phyloP scores from a whole-genome alignment of 768 basidiomycete species.

The Coprinellus aureogranulatus region DNA sequence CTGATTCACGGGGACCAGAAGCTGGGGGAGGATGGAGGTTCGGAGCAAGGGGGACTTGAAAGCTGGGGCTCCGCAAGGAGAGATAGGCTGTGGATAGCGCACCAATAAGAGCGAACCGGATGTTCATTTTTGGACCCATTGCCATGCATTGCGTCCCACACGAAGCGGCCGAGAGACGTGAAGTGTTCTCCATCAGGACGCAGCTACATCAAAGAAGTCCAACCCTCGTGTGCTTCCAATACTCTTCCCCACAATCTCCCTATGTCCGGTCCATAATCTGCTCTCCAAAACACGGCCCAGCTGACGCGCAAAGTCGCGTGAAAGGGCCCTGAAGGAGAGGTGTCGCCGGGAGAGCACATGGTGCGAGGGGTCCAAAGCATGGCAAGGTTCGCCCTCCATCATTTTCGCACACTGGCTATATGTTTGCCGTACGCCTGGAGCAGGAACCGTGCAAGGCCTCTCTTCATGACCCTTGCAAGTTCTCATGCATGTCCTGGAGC shows the following conservation, averaged over 20 bases:
- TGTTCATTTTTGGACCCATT: neutral
- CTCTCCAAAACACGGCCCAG: neutral
- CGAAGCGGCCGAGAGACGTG: neutral
- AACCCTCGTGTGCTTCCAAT: too few species aligned
- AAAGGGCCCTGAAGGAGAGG: neutral
- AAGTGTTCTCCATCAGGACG: too few species aligned
- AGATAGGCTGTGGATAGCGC: neutral
- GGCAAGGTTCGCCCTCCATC: neutral
- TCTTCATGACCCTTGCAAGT: too few species aligned
- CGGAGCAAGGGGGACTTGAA: constrained; percentile 3
- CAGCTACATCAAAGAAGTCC: too few species aligned
- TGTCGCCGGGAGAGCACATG: neutral
- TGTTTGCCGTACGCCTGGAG: constrained; percentile 2
- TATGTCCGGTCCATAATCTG: too few species aligned
- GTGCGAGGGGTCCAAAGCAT: neutral
- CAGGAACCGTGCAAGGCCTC: too few species aligned
- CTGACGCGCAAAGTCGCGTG: neutral
- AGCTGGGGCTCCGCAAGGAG: neutral
- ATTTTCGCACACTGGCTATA: neutral
- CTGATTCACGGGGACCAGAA: neutral
- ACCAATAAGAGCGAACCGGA: neutral
- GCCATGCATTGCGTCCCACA: neutral
- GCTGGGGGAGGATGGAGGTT: neutral
- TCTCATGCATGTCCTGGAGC: too few species aligned
- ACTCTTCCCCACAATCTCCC: too few species aligned